Conservation (phyloP, 306 rosid genomes). For the Pueraria montana region DNA sequence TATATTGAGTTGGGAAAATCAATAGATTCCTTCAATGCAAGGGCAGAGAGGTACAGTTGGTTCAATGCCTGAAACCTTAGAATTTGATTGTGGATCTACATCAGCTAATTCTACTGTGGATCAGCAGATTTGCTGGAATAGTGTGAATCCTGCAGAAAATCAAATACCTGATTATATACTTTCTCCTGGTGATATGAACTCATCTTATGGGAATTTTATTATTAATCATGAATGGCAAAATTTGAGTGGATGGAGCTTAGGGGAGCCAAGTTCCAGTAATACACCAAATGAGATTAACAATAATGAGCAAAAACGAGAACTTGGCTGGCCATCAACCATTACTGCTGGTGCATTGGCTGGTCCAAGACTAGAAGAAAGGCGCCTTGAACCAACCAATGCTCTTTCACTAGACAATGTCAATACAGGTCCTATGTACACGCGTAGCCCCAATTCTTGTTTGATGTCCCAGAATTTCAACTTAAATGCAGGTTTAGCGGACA, state of each 20-base stretch:
- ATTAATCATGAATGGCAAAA: constrained; percentile 64
- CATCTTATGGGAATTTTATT: constrained; percentile 62
- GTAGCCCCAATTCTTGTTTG: constrained; percentile 58
- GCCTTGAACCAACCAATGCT: constrained; percentile 60
- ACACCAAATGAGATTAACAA: constrained; percentile 54
- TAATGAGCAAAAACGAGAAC: constrained; percentile 70
- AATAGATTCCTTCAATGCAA: constrained; percentile 70
- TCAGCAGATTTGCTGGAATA: constrained; percentile 77
- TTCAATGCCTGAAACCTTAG: constrained; percentile 75
- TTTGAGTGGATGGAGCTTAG: constrained; percentile 78
- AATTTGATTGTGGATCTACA: constrained; percentile 76
- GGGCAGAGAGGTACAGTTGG: constrained; percentile 88
- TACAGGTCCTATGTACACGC: constrained; percentile 57
- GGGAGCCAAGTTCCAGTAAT: constrained; percentile 82
- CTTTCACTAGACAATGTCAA: constrained; percentile 62
- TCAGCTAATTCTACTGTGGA: constrained; percentile 65
- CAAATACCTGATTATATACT: constrained; percentile 64
- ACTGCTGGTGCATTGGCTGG: constrained; percentile 58
- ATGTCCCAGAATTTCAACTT: constrained; percentile 66
- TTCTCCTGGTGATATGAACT: constrained; percentile 64
- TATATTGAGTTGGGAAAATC: constrained; percentile 35
- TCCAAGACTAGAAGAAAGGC: constrained; percentile 66
- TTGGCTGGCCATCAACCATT: constrained; percentile 69
- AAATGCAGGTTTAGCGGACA: constrained; percentile 63
- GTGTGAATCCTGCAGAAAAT: constrained; percentile 65